Evolutionary conservation across 1,139 yeast species (phyloP).

Genomic region (Geotrichum fermentans): DNA sequence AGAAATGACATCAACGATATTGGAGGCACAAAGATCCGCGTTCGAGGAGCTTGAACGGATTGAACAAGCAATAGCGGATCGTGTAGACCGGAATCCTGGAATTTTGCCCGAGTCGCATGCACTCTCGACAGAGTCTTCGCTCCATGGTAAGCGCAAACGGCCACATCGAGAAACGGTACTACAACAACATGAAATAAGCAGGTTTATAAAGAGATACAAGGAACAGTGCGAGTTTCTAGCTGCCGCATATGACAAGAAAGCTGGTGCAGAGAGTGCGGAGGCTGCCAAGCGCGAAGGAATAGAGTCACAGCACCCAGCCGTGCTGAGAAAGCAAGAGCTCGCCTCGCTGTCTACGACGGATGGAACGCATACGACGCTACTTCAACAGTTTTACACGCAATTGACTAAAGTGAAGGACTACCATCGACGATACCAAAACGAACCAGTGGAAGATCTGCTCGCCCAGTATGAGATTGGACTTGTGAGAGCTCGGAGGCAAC

Average conservation of each 20-base stretch:
- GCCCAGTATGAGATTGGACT: slow-evolving; percentile 37
- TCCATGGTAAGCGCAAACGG: slow-evolving; percentile 37
- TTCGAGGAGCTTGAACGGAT: slow-evolving; percentile 54
- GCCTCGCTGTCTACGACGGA: slow-evolving; percentile 10
- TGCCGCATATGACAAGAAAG: slow-evolving; percentile 1
- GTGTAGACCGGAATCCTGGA: slow-evolving; percentile 48
- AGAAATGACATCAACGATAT: slow-evolving; percentile 19
- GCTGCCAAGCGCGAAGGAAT: slow-evolving; percentile 8
- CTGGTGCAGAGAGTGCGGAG: slow-evolving; percentile 20
- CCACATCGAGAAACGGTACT: slow-evolving; percentile 44
- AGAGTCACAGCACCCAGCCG: slow-evolving; percentile 19
- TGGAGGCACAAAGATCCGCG: slow-evolving; percentile 41
- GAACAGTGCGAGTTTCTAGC: slow-evolving; percentile 37
- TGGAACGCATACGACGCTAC: slow-evolving; percentile 23
- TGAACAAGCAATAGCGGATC: slow-evolving; percentile 49
- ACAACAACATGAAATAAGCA: slow-evolving; percentile 66
- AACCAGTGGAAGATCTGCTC: slow-evolving; percentile 38
- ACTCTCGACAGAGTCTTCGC: slow-evolving; percentile 29
- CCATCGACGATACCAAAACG: slow-evolving; percentile 36
- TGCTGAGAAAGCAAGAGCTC: slow-evolving; percentile 22
- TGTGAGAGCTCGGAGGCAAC: slow-evolving; percentile 17
- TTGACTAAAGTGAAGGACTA: slow-evolving; percentile 38
- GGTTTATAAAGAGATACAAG: slow-evolving; percentile 49
- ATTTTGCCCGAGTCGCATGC: slow-evolving; percentile 39
- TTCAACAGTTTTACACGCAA: slow-evolving; percentile 45